Conservation (phyloP, 2,329 filamentous ascomycete genomes). For the Aureobasidium mangrovei region DNA sequence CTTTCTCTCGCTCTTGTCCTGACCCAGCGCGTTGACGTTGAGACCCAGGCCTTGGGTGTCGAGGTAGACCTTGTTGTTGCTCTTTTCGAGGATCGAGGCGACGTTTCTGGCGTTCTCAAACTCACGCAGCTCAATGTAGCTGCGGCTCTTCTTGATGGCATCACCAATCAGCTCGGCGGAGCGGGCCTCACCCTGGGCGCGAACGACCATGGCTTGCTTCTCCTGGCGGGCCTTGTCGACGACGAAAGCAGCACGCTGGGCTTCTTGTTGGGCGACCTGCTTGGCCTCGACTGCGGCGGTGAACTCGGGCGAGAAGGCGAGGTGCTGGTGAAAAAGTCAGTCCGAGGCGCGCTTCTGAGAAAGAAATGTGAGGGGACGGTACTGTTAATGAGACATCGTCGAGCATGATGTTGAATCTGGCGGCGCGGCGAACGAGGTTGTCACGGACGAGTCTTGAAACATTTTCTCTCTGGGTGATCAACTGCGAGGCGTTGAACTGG, state of each 20-base stretch:
- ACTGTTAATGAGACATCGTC: constrained; percentile 97
- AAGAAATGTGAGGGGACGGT: constrained; percentile 29
- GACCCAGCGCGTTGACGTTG: constrained; percentile 55
- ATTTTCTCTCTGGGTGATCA: constrained; percentile 98
- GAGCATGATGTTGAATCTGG: constrained; percentile 92
- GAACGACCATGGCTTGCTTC: constrained; percentile 98
- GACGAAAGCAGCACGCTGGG: constrained; percentile 91
- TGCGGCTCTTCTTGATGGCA: constrained; percentile 98
- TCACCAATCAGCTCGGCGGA: constrained; percentile 97
- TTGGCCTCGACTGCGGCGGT: constrained; percentile 62
- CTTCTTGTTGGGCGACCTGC: constrained; percentile 75
- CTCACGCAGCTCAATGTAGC: constrained; percentile 93
- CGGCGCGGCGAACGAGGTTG: constrained; percentile 81
- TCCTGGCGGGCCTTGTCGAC: constrained; percentile 98
- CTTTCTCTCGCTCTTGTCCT: constrained; percentile 31
- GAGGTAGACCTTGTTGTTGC: constrained; percentile 88
- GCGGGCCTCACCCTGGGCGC: constrained; percentile 96
- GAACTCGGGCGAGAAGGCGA: constrained; percentile 62
- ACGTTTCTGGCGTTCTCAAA: constrained; percentile 93
- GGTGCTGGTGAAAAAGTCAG: constrained; percentile 31
- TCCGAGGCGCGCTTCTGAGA: background rate
- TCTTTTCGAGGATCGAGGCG: constrained; percentile 78
- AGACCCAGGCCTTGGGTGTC: constrained; percentile 85
- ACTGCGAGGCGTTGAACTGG: constrained; percentile 95
- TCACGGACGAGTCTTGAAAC: constrained; percentile 86